phyloP scores from a whole-genome alignment of 1,284 basidiomycete genomes.

The Abortiporus biennis region DNA sequence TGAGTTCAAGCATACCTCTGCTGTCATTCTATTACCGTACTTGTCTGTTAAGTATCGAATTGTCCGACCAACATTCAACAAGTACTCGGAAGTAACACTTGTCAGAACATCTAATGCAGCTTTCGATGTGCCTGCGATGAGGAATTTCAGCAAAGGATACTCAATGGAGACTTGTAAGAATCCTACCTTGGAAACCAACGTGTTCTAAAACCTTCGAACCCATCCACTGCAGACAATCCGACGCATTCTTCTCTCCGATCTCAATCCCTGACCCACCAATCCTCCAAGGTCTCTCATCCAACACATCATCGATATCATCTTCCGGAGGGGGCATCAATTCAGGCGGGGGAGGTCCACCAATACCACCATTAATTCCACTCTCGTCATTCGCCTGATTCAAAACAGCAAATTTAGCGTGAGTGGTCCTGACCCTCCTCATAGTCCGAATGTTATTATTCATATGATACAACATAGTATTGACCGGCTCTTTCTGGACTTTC shows the following conservation, averaged over 20 bases:
- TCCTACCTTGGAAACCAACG: constrained; percentile 82
- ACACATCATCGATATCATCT: constrained; percentile 35
- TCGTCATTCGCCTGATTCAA: constrained; percentile 39
- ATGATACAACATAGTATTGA: constrained; percentile 48
- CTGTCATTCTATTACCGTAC: constrained; percentile 70
- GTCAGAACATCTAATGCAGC: constrained; percentile 78
- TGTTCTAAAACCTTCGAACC: constrained; percentile 76
- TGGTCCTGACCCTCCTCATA: constrained; percentile 61
- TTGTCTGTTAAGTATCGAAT: constrained; percentile 80
- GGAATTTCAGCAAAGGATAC: not conserved
- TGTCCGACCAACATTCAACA: constrained; percentile 83
- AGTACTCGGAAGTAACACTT: constrained; percentile 75
- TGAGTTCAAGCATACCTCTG: constrained; percentile 52
- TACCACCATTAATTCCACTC: constrained; percentile 39
- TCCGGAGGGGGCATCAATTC: constrained; percentile 12
- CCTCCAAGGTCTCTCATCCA: constrained; percentile 56
- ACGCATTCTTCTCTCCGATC: constrained; percentile 48
- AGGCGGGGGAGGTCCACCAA: constrained; percentile 15
- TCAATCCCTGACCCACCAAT: constrained; percentile 26
- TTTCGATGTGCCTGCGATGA: constrained; percentile 49
- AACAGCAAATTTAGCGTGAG: constrained; percentile 62
- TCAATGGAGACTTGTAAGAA: constrained; percentile 5
- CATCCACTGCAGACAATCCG: constrained; percentile 65
- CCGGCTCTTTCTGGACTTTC: constrained; percentile 16
- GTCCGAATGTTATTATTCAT: constrained; percentile 75